Evolutionary conservation across 2,329 filamentous ascomycete genomes (phyloP), one percentile per base, ranked within the genome.

Genomic region (Ophidiomyces ophidiicola): DNA sequence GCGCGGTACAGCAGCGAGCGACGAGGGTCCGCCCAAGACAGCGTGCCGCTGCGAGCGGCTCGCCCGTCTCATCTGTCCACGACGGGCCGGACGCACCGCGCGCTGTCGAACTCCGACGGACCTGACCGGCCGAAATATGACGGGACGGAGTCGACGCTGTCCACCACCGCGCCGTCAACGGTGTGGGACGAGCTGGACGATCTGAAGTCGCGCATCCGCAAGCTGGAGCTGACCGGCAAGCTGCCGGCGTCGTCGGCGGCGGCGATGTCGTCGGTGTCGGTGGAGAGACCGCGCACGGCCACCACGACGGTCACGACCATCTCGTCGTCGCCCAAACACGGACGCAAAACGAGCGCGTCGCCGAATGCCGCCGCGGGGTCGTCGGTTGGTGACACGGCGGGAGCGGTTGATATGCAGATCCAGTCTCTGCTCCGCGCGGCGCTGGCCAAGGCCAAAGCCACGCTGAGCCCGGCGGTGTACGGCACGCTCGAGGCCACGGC

Each of bases 121-220:
- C 56, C 53, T 5, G 59, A 60, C 41, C 55, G 52, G 39, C 52
- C 47, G 34, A 58, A 46, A 37, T 50, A 55, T 14, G 78, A 87
- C 52, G 80, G 79, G 6, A 86, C 85, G 0, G 85, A 90, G 51
- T 96, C 90, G 0, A 88, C 82, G 0, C 71, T 82, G 23, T 96
- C 90, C 0, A 90, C 84, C 0, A 86, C 80, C 1, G 85, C 84
- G 1, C 84, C 87, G 8, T 92, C 86, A 1, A 94, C 86, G 0
- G 84, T 98, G 2, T 98, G 90, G 90, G 90, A 96, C 56, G 90
- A 98, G 60, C 65, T 98, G 19, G 90, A 96, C 51, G 90, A 96
- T 48, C 66, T 98, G 32, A 96, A 96, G 58, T 90, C 84, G 28
- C 77, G 90, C 20, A 94, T 98, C 50, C 79, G 84, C 50, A 82